Evolutionary conservation across 2,329 filamentous ascomycete species (phyloP), one percentile per base, ranked within the genome.

Genomic region (Dothistroma pini): DNA sequence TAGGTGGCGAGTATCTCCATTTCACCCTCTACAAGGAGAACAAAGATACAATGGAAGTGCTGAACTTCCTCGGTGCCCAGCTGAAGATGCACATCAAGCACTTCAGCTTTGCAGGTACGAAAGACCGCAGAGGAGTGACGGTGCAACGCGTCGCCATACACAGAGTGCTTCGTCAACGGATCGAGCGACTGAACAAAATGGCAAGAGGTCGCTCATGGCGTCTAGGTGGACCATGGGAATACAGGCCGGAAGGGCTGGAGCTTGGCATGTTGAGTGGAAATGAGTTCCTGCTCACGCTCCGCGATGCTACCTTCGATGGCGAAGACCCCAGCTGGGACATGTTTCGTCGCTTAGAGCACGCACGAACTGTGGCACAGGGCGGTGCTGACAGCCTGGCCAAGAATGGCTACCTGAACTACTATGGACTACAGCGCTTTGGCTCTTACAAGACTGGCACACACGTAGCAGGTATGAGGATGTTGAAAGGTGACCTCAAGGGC

Each of bases 21-120:
- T 96, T 96, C 74, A 93, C 90, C 0, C 81, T 97, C 56, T 96
- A 93, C 84, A 97, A 97, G 78, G 93, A 96, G 78, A 97, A 97
- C 78, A 93, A 93, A 72, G 93, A 97, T 73, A 97, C 93, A 0
- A 96, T 96, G 90, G 93, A 97, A 69, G 88, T 91, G 0, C 82
- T 96, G 57, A 88, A 86, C 57, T 90, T 89, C 70, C 83, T 97
- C 47, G 85, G 88, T 0, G 88, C 88, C 49, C 83, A 89, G 65
- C 77, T 96, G 64, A 89, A 88, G 71, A 80, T 90, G 65, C 83
- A 83, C 47, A 72, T 82, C 3, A 92, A 90, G 73, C 81, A 84
- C 29, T 89, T 93, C 68, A 83, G 86, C 60, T 93, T 96, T 69
- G 91, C 93, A 3, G 93, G 93, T 9, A 97, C 92, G 61, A 97